phyloP scores from a whole-genome alignment of 2,329 filamentous ascomycete species.

The Phialophora chinensis region DNA sequence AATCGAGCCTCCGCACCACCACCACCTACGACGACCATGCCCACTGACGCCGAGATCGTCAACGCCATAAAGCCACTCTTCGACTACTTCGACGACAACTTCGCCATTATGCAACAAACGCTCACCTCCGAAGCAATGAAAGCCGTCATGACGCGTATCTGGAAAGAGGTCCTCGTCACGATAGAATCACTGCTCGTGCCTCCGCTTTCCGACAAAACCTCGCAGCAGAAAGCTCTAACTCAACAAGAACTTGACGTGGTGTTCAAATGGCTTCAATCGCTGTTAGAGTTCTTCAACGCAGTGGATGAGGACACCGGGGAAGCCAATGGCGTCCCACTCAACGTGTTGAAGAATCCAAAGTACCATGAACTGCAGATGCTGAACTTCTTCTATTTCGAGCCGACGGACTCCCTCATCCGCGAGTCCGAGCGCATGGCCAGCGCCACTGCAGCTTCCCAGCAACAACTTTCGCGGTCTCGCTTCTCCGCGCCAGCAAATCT shows the following conservation, averaged over 20 bases:
- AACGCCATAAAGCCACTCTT: slow-evolving; percentile 84
- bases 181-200: slow-evolving; percentile 90
- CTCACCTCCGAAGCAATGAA: slow-evolving; percentile 96
- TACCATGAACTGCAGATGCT: slow-evolving; percentile 96
- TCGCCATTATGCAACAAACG: slow-evolving; percentile 97
- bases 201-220: slow-evolving; percentile 92
- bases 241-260: slow-evolving; percentile 93
- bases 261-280: slow-evolving; percentile 88
- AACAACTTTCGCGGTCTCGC: slow-evolving; percentile 64
- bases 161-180: slow-evolving; percentile 95
- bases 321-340: slow-evolving; percentile 84
- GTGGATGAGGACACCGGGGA: slow-evolving; percentile 82
- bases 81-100: slow-evolving; percentile 96
- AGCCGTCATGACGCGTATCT: slow-evolving; percentile 95
- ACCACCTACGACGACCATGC: slow-evolving; percentile 53
- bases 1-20: slow-evolving; percentile 49
- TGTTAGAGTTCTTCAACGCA: slow-evolving; percentile 95
- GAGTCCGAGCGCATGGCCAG: slow-evolving; percentile 97
- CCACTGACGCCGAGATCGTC: slow-evolving; percentile 75
- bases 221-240: slow-evolving; percentile 78
- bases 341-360: slow-evolving; percentile 94
- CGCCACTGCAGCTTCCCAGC: slow-evolving; percentile 78
- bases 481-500: slow-evolving; percentile 69
- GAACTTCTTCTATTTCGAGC: slow-evolving; percentile 98
- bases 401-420: slow-evolving; percentile 86